Evolutionary conservation across 1,139 yeast species (phyloP), one percentile per base, ranked within the genome.

Genomic region (Protomyces inundatus): DNA sequence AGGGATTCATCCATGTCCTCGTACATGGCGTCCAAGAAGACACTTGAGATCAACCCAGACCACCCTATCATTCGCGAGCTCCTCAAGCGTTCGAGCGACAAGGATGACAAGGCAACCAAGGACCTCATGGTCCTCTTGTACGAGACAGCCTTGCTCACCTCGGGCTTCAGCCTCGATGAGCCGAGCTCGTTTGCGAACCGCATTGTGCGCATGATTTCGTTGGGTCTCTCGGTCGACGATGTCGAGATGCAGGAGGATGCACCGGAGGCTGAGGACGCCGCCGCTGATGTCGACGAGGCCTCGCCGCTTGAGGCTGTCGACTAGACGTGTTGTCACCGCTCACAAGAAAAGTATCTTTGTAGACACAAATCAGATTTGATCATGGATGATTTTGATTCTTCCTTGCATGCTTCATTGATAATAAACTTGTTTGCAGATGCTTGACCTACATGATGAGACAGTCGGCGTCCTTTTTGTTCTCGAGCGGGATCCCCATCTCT

Each of bases 221-320:
- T 93, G 75, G 99, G 99, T 78, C 88, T 93, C 78, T 91, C 93
- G 86, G 90, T 93, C 75, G 98, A 93, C 73, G 98, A 91, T 78
- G 88, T 86, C 59, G 90, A 84, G 73, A 86, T 80, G 72, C 82
- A 78, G 69, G 81, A 77, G 70, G 74, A 79, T 67, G 76, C 79
- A 66, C 78, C 80, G 68, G 76, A 73, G 65, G 73, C 74, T 55
- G 72, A 70, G 61, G 77, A 76, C 64, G 80, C 74, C 67, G 75
- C 77, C 61, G 36, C 65, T 12, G 66, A 61, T 36, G 56, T 42
- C 50, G 78, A 84, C 69, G 76, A 84, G 65, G 82, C 83, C 68
- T 87, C 96, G 71, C 97, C 93, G 76, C 91, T 93, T 98, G 98
- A 93, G 84, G 98, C 93, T 82, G 97, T 93, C 78, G 98, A 93